phyloP scores from a whole-genome alignment of 768 basidiomycete genomes.

The Leccinum subgranulosum region DNA sequence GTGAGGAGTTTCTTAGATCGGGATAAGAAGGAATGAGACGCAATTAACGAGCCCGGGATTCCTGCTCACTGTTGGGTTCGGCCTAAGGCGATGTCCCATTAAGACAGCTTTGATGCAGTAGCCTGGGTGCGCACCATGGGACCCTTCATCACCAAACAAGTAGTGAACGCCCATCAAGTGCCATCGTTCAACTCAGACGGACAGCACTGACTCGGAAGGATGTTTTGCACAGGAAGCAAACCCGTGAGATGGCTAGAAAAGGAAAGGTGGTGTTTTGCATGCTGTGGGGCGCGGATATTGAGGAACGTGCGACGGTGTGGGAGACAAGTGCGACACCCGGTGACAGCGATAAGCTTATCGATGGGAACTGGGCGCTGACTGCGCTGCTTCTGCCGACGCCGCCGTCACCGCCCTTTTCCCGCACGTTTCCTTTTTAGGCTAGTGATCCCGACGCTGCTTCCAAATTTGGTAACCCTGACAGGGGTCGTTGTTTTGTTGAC shows the following conservation, averaged over 20 bases:
- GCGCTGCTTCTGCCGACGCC: slow-evolving; percentile 15
- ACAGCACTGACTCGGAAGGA: not conserved
- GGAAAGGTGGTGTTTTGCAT: not conserved
- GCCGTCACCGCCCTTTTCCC: slow-evolving; percentile 22
- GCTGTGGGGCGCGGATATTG: not conserved
- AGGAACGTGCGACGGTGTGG: slow-evolving; percentile 14
- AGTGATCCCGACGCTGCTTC: slow-evolving; percentile 21
- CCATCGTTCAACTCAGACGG: not conserved
- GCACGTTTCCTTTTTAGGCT: slow-evolving; percentile 16
- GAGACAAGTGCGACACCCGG: not conserved
- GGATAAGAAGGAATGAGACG: not conserved
- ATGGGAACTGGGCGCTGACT: slow-evolving; percentile 8
- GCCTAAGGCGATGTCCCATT: not conserved
- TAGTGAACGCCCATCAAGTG: too few relatives aligned
- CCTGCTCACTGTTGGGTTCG: not conserved
- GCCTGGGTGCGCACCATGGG: too few relatives aligned
- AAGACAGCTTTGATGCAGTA: not conserved
- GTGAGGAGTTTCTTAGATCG: not conserved
- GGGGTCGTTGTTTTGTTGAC: slow-evolving; percentile 10
- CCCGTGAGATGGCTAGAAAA: slow-evolving; percentile 1
- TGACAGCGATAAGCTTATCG: slow-evolving; percentile 18
- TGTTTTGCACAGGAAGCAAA: slow-evolving; percentile 3
- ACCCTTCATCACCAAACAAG: too few relatives aligned
- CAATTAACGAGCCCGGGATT: too few relatives aligned
- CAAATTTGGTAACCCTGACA: slow-evolving; percentile 17